Evolutionary conservation across 257 asterid genomes (phyloP).

Genomic region (Solanum habrochaites): DNA sequence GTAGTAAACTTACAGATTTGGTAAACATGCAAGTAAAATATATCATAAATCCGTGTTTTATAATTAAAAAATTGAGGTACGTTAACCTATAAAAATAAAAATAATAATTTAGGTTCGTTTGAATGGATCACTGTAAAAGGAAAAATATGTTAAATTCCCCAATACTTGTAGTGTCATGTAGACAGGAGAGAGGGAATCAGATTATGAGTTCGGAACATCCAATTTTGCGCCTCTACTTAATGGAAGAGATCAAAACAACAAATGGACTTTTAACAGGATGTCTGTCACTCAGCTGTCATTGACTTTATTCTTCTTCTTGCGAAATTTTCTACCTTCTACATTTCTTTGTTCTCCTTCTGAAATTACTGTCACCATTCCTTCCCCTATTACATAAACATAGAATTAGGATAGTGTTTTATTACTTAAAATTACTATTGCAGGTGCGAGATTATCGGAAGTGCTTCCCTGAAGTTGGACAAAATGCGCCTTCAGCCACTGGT

Average conservation of each 20-base stretch:
- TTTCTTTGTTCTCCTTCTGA: background rate
- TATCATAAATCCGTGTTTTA: background rate
- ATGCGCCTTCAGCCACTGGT: conserved; percentile 25
- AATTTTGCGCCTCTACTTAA: background rate
- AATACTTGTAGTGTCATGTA: background rate
- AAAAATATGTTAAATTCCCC: background rate
- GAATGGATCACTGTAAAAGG: background rate
- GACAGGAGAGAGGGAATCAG: background rate
- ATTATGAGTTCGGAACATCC: background rate
- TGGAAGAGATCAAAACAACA: background rate
- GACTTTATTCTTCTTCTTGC: background rate
- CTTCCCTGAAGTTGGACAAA: conserved; percentile 41
- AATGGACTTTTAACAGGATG: background rate
- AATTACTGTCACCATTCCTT: background rate
- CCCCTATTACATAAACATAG: background rate
- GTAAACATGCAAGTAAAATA: background rate
- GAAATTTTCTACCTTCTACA: background rate
- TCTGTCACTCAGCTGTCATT: background rate
- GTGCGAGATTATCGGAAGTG: conserved; percentile 80
- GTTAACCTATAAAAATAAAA: background rate
- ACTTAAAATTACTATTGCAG: conserved; percentile 23
- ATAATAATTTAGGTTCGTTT: background rate
- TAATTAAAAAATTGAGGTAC: background rate
- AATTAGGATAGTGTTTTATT: background rate
- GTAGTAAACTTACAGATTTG: background rate